These are phyloP conservation scores for Pyrenophora tritici-repentis DNA, from an alignment of 2,329 filamentous ascomycete species.

Conservation along the genomic window DNA sequence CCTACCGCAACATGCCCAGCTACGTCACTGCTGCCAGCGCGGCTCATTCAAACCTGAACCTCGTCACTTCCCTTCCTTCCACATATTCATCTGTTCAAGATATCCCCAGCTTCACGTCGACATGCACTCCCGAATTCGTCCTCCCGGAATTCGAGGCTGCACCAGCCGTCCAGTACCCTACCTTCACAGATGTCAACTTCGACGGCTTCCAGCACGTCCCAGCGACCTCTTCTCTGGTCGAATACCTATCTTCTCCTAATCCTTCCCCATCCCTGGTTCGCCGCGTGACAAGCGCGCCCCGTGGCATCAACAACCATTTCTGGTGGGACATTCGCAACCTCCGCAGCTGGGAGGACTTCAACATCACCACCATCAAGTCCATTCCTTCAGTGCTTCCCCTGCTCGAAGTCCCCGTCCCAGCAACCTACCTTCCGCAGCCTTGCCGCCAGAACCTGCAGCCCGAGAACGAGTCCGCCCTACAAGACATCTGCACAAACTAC, in stretches of 20 bases:
- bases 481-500: conserved; percentile 74
- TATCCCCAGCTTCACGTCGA: conserved; percentile 38
- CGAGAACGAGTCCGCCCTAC: conserved; percentile 77
- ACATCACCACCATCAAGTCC: conserved; percentile 69
- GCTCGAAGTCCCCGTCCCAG: conserved; percentile 65
- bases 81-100: conserved; percentile 41
- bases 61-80: conserved; percentile 49
- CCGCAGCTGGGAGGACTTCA: conserved; percentile 82
- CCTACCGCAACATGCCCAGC: conserved; percentile 75
- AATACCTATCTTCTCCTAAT: conserved; percentile 78
- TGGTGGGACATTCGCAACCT: conserved; percentile 97
- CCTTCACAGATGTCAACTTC: conserved; percentile 48
- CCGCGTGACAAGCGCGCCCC: conserved; percentile 73
- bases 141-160: conserved; percentile 46
- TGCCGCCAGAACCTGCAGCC: conserved; percentile 66
- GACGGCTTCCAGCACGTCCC: conserved; percentile 44
- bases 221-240: conserved; percentile 70
- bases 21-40: conserved; percentile 54
- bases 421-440: conserved; percentile 65
- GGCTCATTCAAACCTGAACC: conserved; percentile 43
- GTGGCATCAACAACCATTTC: conserved; percentile 77
- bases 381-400: conserved; percentile 75
- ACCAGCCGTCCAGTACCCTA: conserved; percentile 52
- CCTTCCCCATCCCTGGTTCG: conserved; percentile 82
- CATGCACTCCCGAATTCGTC: conserved; percentile 38